Evolutionary conservation across 768 basidiomycete genomes (phyloP).

Genomic region (Naganishia friedmannii): DNA sequence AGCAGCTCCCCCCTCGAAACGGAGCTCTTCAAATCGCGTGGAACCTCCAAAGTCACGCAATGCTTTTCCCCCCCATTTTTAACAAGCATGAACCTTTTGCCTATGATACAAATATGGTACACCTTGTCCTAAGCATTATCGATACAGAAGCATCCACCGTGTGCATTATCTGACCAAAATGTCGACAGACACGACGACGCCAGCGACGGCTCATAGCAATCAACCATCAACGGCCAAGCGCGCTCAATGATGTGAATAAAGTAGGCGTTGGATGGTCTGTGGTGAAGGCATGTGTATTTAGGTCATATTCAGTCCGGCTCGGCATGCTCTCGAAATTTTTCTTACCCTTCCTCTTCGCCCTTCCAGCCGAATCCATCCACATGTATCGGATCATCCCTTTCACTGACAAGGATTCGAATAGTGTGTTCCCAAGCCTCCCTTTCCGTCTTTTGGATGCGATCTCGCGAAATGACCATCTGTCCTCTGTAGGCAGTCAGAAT

Average conservation of each 20-base stretch:
- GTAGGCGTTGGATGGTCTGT: background rate
- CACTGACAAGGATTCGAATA: slow-evolving; percentile 2
- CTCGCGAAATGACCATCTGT: slow-evolving; percentile 6
- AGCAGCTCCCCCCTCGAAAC: too few species aligned
- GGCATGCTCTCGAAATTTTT: background rate
- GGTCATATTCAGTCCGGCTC: background rate
- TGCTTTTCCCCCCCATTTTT: background rate
- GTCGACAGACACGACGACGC: background rate
- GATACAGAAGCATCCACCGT: background rate
- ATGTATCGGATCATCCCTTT: background rate
- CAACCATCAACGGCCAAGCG: slow-evolving; percentile 13
- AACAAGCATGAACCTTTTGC: background rate
- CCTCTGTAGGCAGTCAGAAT: slow-evolving; percentile 3
- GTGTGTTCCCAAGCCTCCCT: background rate
- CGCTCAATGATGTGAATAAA: slow-evolving; percentile 17
- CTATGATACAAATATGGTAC: background rate
- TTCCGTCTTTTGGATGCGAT: background rate
- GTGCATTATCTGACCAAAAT: background rate
- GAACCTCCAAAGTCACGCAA: too few species aligned
- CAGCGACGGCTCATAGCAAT: background rate
- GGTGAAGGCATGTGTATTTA: too few species aligned
- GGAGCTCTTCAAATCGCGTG: too few species aligned
- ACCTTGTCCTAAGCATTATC: background rate
- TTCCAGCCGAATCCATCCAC: slow-evolving; percentile 17
- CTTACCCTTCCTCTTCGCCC: slow-evolving; percentile 12